phyloP scores from a whole-genome alignment of 2,329 filamentous ascomycete species.

The Penicillium sp. region DNA sequence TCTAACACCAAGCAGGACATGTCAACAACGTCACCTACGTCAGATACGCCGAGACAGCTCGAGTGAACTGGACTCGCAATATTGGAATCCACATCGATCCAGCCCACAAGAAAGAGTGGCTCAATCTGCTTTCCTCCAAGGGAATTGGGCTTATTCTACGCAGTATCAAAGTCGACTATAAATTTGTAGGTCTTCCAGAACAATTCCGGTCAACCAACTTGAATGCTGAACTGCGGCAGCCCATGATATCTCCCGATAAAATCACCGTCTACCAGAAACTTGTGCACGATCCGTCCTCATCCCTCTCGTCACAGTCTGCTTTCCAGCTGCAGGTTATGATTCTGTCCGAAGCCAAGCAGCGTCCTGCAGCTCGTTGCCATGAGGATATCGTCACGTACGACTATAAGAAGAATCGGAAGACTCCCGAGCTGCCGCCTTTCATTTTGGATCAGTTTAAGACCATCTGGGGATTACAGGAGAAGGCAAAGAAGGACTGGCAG shows the following conservation, averaged over 20 bases:
- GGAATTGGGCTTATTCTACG: conserved; percentile 69
- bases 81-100: conserved; percentile 60
- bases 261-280: conserved; percentile 82
- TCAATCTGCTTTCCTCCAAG: conserved; percentile 59
- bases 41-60: conserved; percentile 73
- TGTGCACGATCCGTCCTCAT: conserved; percentile 44
- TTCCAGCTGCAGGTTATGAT: conserved; percentile 55
- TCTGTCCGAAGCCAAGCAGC: conserved; percentile 66
- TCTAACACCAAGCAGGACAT: conserved; percentile 51
- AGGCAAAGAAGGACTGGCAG: conserved; percentile 50
- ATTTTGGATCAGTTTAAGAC: conserved; percentile 56
- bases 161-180: conserved; percentile 76
- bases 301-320: conserved; percentile 27
- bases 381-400: conserved; percentile 81
- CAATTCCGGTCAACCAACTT: not conserved
- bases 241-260: conserved; percentile 75
- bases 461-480: conserved; percentile 58
- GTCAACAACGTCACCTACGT: conserved; percentile 85
- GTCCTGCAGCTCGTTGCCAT: conserved; percentile 64
- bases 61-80: conserved; percentile 71
- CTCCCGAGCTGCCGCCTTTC: conserved; percentile 50
- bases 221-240: conserved; percentile 44
- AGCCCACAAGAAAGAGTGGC: conserved; percentile 58
- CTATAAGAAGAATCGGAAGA: conserved; percentile 56
- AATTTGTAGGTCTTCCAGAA: conserved; percentile 60